These are phyloP conservation scores for Viola pubescens DNA, from an alignment of 441 rosid species.

Conservation along the genomic window DNA sequence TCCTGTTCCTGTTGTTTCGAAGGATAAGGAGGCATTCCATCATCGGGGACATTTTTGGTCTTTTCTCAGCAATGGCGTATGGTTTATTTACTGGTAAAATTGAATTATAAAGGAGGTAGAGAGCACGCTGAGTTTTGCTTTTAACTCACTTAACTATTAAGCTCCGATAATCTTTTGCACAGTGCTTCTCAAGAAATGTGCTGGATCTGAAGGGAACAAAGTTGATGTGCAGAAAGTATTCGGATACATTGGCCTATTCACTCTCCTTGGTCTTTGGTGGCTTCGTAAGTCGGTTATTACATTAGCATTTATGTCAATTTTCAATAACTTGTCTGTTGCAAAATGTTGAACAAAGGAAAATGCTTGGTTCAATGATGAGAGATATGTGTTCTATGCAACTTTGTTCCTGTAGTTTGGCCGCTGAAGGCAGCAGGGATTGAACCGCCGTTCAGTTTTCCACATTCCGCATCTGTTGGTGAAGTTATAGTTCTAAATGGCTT, in stretches of 20 bases:
- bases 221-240: conserved; percentile 47
- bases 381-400: background rate
- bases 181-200: conserved; percentile 50
- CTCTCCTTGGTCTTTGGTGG: conserved; percentile 63
- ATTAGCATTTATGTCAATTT: background rate
- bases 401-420: conserved; percentile 44
- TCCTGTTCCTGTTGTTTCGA: conserved; percentile 8
- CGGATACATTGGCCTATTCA: conserved; percentile 51
- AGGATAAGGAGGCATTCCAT: conserved; percentile 42
- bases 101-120: conserved; percentile 3
- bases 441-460: conserved; percentile 43
- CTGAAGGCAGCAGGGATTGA: conserved; percentile 43
- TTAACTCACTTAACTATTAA: conserved; percentile 3
- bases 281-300: conserved; percentile 33
- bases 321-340: background rate
- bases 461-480: conserved; percentile 32
- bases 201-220: conserved; percentile 48
- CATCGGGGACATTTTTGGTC: conserved; percentile 43
- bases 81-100: conserved; percentile 49
- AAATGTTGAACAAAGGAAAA: background rate
- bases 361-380: conserved; percentile 3
- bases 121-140: background rate
- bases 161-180: conserved; percentile 13
- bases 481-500: conserved; percentile 41
- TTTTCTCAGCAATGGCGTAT: conserved; percentile 47